Base-by-base conservation (phyloP, 2,329 filamentous ascomycete species). In the Periconia digitata region DNA sequence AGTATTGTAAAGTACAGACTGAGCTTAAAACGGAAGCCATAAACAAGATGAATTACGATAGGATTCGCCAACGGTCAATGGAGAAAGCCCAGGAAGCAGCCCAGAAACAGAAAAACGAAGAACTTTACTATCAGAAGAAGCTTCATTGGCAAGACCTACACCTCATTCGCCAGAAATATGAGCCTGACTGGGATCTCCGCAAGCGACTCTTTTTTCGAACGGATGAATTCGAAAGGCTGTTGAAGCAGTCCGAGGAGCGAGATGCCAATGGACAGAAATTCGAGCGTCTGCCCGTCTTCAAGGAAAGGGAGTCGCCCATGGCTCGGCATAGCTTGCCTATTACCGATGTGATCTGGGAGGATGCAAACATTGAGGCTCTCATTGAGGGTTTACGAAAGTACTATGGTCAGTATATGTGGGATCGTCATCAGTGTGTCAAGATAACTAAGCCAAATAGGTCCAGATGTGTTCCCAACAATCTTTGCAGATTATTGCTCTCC, bases 231-330 rank as follows among this genome's bases (percentile, higher is more conserved):
- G 55, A 59, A 7, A 41, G 46, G 5, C 52, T 50, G 8, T 42
- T 57, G n/a, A 47, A 55, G 3, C 50, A 60, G 17, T 1, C 50
- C 3, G 58, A 55, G 3, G 67, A 71, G 16, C 49, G 55, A 20
- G 74, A 77, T 41, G 64, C 69, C 0, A 72, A 75, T 44, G 75
- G 74, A 6, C 23, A 63, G 0, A 45, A 45, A 0, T 75, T 76
- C 41, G 67, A 72, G 42, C 71, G 75, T 5, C 37, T 73, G 1
- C 54, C 69, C 1, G 46, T 71, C 5, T 73, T 78, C 50, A 64
- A 59, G 5, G 38, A 66, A 13, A 69, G 69, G n/a, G 63, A 57
- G 2, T 55, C 55, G 34, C 63, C 52, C 7, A 58, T 53, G 2
- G 46, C 48, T 8, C 50, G 45, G 23, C 46, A 50, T 17, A 47